These are phyloP conservation scores for Ogataea naganishii DNA, from an alignment of 805 yeast species.

Conservation along the genomic window DNA sequence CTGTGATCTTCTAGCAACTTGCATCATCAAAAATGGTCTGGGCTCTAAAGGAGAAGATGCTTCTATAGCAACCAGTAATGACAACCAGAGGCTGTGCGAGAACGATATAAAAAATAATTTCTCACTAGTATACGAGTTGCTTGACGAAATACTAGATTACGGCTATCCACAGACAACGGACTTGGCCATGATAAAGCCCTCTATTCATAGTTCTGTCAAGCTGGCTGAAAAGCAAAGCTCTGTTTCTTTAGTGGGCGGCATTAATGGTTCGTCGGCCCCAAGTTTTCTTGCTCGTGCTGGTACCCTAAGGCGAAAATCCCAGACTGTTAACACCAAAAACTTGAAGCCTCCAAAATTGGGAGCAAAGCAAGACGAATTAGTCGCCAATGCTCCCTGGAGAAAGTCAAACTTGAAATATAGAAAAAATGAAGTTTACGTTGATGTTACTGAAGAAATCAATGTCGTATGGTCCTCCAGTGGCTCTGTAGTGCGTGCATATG, in stretches of 20 bases:
- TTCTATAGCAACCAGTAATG: neutral
- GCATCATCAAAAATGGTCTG: slow-evolving; percentile 1
- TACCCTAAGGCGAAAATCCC: slow-evolving; percentile 12
- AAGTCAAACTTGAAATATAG: slow-evolving; percentile 62
- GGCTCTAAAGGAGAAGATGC: slow-evolving; percentile 1
- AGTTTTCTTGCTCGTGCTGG: slow-evolving; percentile 13
- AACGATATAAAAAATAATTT: slow-evolving; percentile 55
- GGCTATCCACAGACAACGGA: slow-evolving; percentile 74
- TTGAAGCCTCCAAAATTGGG: neutral
- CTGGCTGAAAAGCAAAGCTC: neutral
- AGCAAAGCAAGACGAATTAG: slow-evolving; percentile 1
- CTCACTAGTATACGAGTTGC: slow-evolving; percentile 59
- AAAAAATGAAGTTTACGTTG: slow-evolving; percentile 70
- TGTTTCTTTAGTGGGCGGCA: neutral
- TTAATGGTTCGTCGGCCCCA: slow-evolving; percentile 4
- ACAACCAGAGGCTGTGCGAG: slow-evolving; percentile 30
- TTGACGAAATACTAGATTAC: slow-evolving; percentile 69
- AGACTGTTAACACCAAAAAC: slow-evolving; percentile 1
- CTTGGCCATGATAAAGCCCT: slow-evolving; percentile 26
- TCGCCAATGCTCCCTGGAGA: slow-evolving; percentile 53
- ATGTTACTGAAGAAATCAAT: slow-evolving; percentile 68
- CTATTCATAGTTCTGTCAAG: slow-evolving; percentile 5
- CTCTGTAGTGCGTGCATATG: slow-evolving; percentile 55
- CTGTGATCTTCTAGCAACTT: slow-evolving; percentile 39
- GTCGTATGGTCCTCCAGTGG: slow-evolving; percentile 61